Conservation (phyloP, 306 rosid species). For the Citrullus amarus region DNA sequence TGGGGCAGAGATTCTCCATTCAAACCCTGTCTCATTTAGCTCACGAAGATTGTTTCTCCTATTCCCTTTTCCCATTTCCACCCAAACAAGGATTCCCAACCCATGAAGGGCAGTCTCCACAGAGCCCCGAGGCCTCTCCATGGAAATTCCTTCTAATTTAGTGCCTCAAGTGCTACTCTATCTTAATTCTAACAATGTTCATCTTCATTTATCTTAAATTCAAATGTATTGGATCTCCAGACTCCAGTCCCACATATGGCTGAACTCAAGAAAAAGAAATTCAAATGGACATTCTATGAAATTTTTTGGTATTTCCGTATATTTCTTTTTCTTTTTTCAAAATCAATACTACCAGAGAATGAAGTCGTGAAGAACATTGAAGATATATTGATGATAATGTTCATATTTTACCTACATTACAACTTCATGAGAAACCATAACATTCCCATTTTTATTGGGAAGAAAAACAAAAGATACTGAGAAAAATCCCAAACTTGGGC, state of each 20-base stretch:
- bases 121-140: background rate
- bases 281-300: background rate
- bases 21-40: no score
- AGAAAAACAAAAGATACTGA: background rate
- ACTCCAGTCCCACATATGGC: no score
- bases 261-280: background rate
- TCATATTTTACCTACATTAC: background rate
- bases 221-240: background rate
- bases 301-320: background rate
- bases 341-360: background rate
- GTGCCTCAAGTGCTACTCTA: background rate
- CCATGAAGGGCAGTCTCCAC: no score
- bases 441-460: constrained; percentile 9
- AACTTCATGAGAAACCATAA: constrained; percentile 1
- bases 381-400: background rate
- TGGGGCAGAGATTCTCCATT: no score
- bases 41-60: no score
- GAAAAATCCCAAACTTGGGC: background rate
- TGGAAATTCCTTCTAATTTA: background rate
- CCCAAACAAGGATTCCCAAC: no score
- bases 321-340: background rate
- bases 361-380: background rate
- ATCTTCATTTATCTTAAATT: background rate
- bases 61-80: no score
- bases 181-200: background rate